Evolutionary conservation across 2,329 filamentous ascomycete species (phyloP).

Genomic region (Periconia sp.): DNA sequence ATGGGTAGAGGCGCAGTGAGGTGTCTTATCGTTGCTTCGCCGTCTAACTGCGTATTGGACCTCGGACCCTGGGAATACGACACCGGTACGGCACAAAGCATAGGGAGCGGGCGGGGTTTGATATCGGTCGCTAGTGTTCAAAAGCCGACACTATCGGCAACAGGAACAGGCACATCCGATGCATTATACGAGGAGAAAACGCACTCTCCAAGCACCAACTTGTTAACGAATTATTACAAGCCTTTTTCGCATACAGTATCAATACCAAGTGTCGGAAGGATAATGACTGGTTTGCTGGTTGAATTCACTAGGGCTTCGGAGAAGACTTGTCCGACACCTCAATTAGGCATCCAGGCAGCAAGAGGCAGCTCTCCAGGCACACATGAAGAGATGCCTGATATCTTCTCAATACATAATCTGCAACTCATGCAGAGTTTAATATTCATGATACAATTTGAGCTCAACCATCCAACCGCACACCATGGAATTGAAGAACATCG

Average conservation of each 20-base stretch:
- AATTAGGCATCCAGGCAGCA: too few species aligned
- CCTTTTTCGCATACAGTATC: too few species aligned
- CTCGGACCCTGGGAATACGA: not conserved
- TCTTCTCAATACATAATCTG: not conserved
- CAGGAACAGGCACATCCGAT: too few species aligned
- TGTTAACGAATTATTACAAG: too few species aligned
- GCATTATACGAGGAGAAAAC: too few species aligned
- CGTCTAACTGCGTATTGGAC: too few species aligned
- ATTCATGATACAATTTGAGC: not conserved
- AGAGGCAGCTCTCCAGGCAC: constrained; percentile 3
- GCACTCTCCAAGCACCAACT: too few species aligned
- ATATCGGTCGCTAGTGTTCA: not conserved
- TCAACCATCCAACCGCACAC: not conserved
- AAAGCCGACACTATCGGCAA: not conserved
- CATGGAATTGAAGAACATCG: constrained; percentile 41
- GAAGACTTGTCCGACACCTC: not conserved
- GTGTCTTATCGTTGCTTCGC: too few species aligned
- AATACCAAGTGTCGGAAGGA: too few species aligned
- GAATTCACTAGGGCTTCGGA: not conserved
- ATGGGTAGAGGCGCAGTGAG: too few species aligned
- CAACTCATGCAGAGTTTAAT: not conserved
- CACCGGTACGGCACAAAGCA: too few species aligned
- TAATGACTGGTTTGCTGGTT: too few species aligned
- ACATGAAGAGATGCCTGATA: not conserved
- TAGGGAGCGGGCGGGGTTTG: not conserved